Percentiles rank a stretch among this genome's conserved stretches.
These are phyloP conservation scores for Schwanniomyces sp. DNA, from an alignment of 805 yeast genomes.

Conservation along the genomic window DNA sequence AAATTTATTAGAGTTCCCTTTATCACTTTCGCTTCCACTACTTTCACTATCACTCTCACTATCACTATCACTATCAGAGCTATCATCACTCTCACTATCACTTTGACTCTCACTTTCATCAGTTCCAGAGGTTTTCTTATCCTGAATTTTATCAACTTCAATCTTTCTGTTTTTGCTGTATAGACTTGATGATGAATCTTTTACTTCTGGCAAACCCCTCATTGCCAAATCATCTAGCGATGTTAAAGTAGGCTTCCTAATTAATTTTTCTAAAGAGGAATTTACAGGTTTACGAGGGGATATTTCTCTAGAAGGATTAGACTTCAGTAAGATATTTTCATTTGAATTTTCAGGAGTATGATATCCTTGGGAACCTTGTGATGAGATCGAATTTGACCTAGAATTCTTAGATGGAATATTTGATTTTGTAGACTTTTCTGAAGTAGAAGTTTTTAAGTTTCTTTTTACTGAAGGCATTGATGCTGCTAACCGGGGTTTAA, in stretches of 20 bases:
- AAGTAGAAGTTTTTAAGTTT: background rate
- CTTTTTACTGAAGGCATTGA: constrained; percentile 3
- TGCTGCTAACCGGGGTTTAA: constrained; percentile 9
- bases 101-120: constrained; percentile 1
- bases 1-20: constrained; percentile 14
- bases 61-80: constrained; percentile 6
- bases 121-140: constrained; percentile 1
- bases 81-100: constrained; percentile 1
- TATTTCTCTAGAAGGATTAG: background rate
- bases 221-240: constrained; percentile 59
- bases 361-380: constrained; percentile 6
- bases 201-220: constrained; percentile 70
- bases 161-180: background rate
- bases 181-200: constrained; percentile 32
- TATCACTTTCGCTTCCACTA: constrained; percentile 10
- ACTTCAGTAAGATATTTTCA: background rate
- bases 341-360: constrained; percentile 4
- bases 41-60: constrained; percentile 9
- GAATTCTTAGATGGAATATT: background rate
- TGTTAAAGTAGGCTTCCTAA: constrained; percentile 39
- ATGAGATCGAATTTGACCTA: constrained; percentile 1
- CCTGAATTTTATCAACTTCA: background rate
- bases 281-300: background rate
- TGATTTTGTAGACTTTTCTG: background rate
- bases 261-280: background rate